Evolutionary conservation across 2,329 filamentous ascomycete genomes (phyloP).

Genomic region (Fusarium foetens): DNA sequence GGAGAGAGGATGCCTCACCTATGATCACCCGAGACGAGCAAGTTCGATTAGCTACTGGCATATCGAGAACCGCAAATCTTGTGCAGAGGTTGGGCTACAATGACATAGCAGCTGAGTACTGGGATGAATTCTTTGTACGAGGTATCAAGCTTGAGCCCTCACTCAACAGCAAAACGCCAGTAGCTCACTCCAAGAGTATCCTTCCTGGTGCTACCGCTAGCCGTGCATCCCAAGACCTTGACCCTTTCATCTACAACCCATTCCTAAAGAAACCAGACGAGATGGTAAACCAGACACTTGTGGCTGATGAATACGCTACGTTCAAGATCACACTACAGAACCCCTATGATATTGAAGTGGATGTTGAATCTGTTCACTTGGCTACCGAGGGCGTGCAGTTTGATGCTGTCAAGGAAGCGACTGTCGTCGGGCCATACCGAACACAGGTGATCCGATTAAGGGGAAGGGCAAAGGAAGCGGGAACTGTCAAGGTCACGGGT

Average conservation of each 20-base stretch:
- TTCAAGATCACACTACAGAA: conserved; percentile 92
- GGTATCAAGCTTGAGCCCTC: conserved; percentile 76
- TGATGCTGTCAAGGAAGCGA: conserved; percentile 70
- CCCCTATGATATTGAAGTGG: conserved; percentile 90
- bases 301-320: conserved; percentile 79
- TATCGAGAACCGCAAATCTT: conserved; percentile 83
- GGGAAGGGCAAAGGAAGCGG: conserved; percentile 73
- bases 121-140: conserved; percentile 94
- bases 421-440: conserved; percentile 81
- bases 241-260: conserved; percentile 96
- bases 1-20: conserved; percentile 75
- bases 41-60: conserved; percentile 82
- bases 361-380: conserved; percentile 83
- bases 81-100: conserved; percentile 78
- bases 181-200: conserved; percentile 70
- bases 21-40: conserved; percentile 85
- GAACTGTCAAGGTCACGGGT: conserved; percentile 78
- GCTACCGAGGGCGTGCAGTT: conserved; percentile 80
- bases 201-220: conserved; percentile 62
- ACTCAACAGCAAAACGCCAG: conserved; percentile 68
- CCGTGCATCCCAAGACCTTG: conserved; percentile 69
- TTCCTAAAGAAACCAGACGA: conserved; percentile 77
- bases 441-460: conserved; percentile 80
- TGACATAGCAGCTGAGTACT: conserved; percentile 83
- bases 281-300: conserved; percentile 73